These are phyloP conservation scores for Chytriomyces hyalinus DNA, from an alignment of 192 early-diverging fungal genomes.

Conservation along the genomic window DNA sequence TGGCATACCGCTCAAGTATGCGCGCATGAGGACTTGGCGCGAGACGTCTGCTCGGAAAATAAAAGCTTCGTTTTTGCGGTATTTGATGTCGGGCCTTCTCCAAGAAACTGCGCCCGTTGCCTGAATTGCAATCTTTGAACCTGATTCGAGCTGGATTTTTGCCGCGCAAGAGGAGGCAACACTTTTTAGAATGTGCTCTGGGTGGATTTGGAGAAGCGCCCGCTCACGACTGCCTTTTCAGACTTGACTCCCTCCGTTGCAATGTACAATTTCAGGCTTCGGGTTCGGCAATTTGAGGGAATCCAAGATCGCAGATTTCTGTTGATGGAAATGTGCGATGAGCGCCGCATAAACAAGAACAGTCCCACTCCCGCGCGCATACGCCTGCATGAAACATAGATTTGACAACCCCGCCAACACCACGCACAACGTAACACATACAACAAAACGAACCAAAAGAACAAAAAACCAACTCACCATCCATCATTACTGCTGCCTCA, in stretches of 20 bases:
- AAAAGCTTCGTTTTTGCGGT: conserved; percentile 98
- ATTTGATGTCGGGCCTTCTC: conserved; percentile 91
- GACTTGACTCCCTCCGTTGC: conserved; percentile 94
- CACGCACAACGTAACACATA: not conserved
- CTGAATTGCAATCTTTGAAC: conserved; percentile 87
- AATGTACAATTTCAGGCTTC: conserved; percentile 76
- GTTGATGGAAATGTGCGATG: not conserved
- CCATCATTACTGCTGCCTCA: conserved; percentile 67
- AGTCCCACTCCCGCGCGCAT: too few relatives aligned
- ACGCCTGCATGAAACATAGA: not conserved
- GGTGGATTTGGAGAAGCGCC: not conserved
- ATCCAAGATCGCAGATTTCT: conserved; percentile 76
- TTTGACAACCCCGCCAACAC: not conserved
- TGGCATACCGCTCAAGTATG: conserved; percentile 95
- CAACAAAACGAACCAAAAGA: not conserved
- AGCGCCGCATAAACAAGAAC: not conserved
- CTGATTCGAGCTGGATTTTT: conserved; percentile 18
- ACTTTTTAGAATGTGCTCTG: conserved; percentile 1
- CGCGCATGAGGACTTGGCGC: conserved; percentile 90
- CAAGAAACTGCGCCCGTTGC: conserved; percentile 94
- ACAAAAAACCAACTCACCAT: conserved; percentile 38
- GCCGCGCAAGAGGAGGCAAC: conserved; percentile 48
- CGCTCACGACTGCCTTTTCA: conserved; percentile 59
- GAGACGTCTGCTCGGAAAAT: conserved; percentile 91
- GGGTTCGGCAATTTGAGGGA: conserved; percentile 83